phyloP scores from a whole-genome alignment of 148 eudicot species.

The Chenopodium album region DNA sequence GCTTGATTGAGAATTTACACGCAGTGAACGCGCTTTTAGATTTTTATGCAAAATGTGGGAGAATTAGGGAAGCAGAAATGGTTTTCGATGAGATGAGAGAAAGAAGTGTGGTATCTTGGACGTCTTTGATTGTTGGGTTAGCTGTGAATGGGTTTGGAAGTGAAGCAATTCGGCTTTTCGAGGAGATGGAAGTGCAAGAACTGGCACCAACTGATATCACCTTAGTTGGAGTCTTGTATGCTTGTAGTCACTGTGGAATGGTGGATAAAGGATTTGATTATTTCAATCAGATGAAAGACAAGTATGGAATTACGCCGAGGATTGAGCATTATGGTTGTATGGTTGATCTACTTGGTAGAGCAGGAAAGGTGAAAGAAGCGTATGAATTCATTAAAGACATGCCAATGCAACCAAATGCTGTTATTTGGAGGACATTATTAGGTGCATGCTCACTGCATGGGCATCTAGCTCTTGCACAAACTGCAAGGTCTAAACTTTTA shows the following conservation, averaged over 20 bases:
- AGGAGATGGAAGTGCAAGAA: conserved; percentile 43
- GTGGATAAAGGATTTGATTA: conserved; percentile 65
- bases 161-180: conserved; percentile 55
- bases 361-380: conserved; percentile 62
- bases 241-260: conserved; percentile 83
- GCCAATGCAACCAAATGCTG: conserved; percentile 62
- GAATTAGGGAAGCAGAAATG: conserved; percentile 45
- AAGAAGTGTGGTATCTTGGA: conserved; percentile 69
- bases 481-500: conserved; percentile 47
- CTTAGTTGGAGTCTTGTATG: conserved; percentile 73
- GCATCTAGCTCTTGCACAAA: conserved; percentile 45
- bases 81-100: conserved; percentile 52
- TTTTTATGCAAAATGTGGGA: conserved; percentile 70
- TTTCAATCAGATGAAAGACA: conserved; percentile 49
- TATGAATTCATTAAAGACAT: conserved; percentile 54
- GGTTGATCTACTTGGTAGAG: conserved; percentile 70
- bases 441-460: conserved; percentile 68
- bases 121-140: conserved; percentile 63
- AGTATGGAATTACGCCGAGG: conserved; percentile 48
- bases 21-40: conserved; percentile 66
- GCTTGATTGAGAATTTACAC: conserved; percentile 58
- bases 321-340: conserved; percentile 81
- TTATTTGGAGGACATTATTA: conserved; percentile 75
- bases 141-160: conserved; percentile 60
- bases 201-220: conserved; percentile 61